These are phyloP conservation scores for Groenewaldozyma salmanticensis DNA, from an alignment of 805 yeast genomes.

Conservation along the genomic window DNA sequence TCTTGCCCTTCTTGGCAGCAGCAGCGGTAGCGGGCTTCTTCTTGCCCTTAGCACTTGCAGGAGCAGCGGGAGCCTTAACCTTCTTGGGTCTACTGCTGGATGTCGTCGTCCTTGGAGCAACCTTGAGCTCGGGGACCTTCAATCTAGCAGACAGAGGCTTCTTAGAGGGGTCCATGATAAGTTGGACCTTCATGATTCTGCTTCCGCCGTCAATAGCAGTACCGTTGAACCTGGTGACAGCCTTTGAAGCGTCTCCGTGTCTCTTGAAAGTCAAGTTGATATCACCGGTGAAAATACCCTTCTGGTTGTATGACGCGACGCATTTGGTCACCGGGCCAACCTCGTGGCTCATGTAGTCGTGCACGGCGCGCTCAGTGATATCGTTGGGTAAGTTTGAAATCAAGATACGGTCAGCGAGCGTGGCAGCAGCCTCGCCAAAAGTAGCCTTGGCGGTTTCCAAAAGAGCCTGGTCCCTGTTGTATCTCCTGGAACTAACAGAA, in stretches of 20 bases:
- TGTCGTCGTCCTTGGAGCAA: slow-evolving; percentile 10
- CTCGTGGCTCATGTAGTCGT: slow-evolving; percentile 83
- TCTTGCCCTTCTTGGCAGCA: slow-evolving; percentile 23
- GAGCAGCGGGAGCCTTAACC: slow-evolving; percentile 10
- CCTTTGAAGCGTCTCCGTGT: slow-evolving; percentile 60
- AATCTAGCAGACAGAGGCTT: slow-evolving; percentile 63
- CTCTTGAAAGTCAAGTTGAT: slow-evolving; percentile 75
- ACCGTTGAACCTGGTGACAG: slow-evolving; percentile 78
- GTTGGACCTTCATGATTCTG: slow-evolving; percentile 63
- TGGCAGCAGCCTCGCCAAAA: slow-evolving; percentile 30
- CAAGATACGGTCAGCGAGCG: slow-evolving; percentile 62
- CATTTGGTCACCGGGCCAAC: slow-evolving; percentile 76
- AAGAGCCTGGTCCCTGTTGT: background rate
- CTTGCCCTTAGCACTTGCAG: slow-evolving; percentile 9
- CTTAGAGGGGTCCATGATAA: slow-evolving; percentile 76
- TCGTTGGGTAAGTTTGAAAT: slow-evolving; percentile 82
- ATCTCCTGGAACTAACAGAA: background rate
- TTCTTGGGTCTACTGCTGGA: slow-evolving; percentile 18
- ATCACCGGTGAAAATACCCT: slow-evolving; percentile 85
- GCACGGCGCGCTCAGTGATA: slow-evolving; percentile 72
- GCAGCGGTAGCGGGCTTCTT: slow-evolving; percentile 20
- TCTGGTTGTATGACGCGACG: slow-evolving; percentile 69
- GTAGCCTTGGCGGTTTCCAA: slow-evolving; percentile 1
- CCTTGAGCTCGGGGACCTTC: slow-evolving; percentile 17
- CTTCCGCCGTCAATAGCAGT: slow-evolving; percentile 90